Percentiles rank a stretch among this genome's conserved stretches.
phyloP scores from a whole-genome alignment of 352 stramenopile genomes.

The Detonula confervacea region DNA sequence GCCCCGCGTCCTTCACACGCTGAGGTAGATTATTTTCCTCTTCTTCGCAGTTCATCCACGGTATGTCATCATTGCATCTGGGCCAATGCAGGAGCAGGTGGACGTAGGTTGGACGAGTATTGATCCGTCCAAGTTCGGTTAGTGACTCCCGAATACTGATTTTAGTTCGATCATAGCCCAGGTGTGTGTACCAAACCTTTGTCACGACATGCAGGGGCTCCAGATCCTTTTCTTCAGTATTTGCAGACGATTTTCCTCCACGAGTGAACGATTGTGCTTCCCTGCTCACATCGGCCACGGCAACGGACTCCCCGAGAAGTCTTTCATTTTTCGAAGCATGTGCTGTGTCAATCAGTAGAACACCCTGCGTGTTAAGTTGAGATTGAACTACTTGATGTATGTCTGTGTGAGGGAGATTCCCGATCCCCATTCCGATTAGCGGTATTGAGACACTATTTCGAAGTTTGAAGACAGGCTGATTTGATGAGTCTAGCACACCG shows the following conservation, averaged over 20 bases:
- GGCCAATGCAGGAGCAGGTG: conserved; percentile 83
- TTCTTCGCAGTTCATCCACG: conserved; percentile 83
- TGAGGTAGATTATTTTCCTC: conserved; percentile 74
- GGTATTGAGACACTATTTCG: conserved; percentile 62
- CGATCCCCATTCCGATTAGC: conserved; percentile 79
- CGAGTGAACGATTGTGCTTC: not conserved
- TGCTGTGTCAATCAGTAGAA: conserved; percentile 81
- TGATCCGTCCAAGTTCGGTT: conserved; percentile 39
- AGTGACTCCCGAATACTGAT: conserved; percentile 70
- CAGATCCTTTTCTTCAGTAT: no score
- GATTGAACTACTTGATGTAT: conserved; percentile 51
- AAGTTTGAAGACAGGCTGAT: conserved; percentile 29
- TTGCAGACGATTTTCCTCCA: not conserved
- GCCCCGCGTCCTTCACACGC: conserved; percentile 64
- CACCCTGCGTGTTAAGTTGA: conserved; percentile 35
- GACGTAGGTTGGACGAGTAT: conserved; percentile 59
- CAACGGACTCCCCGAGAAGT: conserved; percentile 70
- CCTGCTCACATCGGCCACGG: conserved; percentile 22
- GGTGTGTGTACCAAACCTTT: conserved; percentile 85
- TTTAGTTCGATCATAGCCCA: conserved; percentile 81
- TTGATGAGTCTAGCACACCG: no score
- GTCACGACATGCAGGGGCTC: conserved; percentile 78
- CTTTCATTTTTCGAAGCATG: conserved; percentile 78
- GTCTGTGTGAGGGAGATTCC: conserved; percentile 72
- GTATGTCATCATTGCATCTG: conserved; percentile 75